These are phyloP conservation scores for Peronospora destructor DNA, from an alignment of 352 stramenopile genomes.

Conservation along the genomic window DNA sequence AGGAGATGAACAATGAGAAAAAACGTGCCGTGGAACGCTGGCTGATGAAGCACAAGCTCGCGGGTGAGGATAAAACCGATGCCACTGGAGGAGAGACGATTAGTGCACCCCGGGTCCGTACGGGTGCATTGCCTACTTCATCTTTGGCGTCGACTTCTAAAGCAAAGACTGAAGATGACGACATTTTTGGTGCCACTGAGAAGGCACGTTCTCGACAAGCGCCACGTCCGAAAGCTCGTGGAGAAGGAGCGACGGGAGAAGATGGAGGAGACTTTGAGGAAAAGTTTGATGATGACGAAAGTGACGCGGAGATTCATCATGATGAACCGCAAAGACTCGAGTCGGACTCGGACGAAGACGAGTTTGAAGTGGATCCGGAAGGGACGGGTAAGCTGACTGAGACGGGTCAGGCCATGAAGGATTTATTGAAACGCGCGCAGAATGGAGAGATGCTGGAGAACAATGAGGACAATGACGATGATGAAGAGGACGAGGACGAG, in stretches of 20 bases:
- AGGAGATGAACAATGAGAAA: slow-evolving; percentile 86
- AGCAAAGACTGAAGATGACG: slow-evolving; percentile 33
- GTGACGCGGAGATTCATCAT: slow-evolving; percentile 74
- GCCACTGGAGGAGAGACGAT: slow-evolving; percentile 43
- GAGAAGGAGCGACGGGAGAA: slow-evolving; percentile 59
- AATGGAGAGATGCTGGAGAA: slow-evolving; percentile 62
- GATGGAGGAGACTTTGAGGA: slow-evolving; percentile 84
- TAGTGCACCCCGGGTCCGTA: slow-evolving; percentile 59
- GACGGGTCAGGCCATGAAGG: slow-evolving; percentile 78
- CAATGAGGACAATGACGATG: slow-evolving; percentile 53
- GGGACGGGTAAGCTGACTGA: slow-evolving; percentile 70
- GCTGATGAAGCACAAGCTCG: slow-evolving; percentile 86
- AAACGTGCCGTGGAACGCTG: slow-evolving; percentile 82
- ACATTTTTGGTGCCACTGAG: slow-evolving; percentile 65
- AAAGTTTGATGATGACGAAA: slow-evolving; percentile 85
- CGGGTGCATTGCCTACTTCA: slow-evolving; percentile 37
- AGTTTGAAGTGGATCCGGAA: slow-evolving; percentile 66
- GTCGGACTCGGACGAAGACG: slow-evolving; percentile 72
- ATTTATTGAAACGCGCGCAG: slow-evolving; percentile 71
- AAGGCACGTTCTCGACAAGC: slow-evolving; percentile 40
- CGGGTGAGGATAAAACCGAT: slow-evolving; percentile 63
- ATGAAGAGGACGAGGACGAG: slow-evolving; percentile 52
- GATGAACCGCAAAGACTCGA: slow-evolving; percentile 55
- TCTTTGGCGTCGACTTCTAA: slow-evolving; percentile 20
- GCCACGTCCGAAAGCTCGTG: slow-evolving; percentile 43